Conservation (phyloP, 1,284 basidiomycete genomes). For the Dichomitus squalens region DNA sequence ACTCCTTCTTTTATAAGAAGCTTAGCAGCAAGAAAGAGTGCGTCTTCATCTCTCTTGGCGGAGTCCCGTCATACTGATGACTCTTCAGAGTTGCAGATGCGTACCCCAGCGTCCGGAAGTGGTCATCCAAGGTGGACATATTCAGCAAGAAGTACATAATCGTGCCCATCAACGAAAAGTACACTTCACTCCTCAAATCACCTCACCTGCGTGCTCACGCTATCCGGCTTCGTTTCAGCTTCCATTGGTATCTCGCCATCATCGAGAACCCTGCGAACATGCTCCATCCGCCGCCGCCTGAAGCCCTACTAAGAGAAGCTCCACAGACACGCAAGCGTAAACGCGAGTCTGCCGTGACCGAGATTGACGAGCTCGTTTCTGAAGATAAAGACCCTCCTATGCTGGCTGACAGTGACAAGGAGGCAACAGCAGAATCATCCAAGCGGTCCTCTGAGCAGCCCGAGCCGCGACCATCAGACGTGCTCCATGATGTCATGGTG, state of each 20-base stretch:
- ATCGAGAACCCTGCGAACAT: conserved; percentile 82
- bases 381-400: conserved; percentile 3
- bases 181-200: conserved; percentile 30
- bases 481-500: not conserved
- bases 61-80: conserved; percentile 4
- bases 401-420: not conserved
- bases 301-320: conserved; percentile 18
- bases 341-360: conserved; percentile 21
- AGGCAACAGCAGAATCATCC: not conserved
- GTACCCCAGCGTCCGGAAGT: conserved; percentile 88
- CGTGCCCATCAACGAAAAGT: conserved; percentile 97
- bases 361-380: not conserved
- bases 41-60: not conserved
- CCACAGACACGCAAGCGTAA: conserved; percentile 36
- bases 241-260: conserved; percentile 97
- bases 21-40: conserved; percentile 70
- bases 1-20: conserved; percentile 97
- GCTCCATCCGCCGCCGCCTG: conserved; percentile 46
- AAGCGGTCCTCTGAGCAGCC: not conserved
- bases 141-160: conserved; percentile 93
- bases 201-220: not conserved
- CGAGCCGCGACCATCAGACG: not conserved
- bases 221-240: conserved; percentile 45
- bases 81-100: conserved; percentile 57
- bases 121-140: conserved; percentile 88